Percentiles rank a stretch among this genome's conserved stretches.
Evolutionary conservation across 2,329 filamentous ascomycete genomes (phyloP).

Genomic region (Rutstroemia sydowiana): DNA sequence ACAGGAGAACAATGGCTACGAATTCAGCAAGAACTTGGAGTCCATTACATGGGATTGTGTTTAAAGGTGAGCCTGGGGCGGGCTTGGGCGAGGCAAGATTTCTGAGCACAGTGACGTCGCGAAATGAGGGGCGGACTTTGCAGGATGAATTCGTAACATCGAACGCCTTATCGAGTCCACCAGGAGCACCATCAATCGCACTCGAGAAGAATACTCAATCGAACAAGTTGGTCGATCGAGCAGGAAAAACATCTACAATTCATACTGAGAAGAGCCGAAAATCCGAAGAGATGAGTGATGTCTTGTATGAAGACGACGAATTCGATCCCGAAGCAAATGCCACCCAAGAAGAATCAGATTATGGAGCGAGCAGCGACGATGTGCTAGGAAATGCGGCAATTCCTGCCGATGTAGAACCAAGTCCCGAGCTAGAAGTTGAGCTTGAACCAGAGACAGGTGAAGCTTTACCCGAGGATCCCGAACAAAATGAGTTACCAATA

Average conservation of each 20-base stretch:
- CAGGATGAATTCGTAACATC: no score
- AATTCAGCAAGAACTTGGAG: conserved; percentile 30
- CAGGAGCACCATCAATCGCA: no score
- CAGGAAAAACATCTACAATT: no score
- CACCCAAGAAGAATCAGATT: neutral
- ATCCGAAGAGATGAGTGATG: no score
- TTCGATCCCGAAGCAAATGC: conserved; percentile 15
- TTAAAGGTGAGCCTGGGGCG: conserved; percentile 20
- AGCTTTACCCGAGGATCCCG: conserved; percentile 14
- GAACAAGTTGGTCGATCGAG: no score
- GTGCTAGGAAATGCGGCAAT: no score
- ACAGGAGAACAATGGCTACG: conserved; percentile 1
- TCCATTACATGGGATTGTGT: conserved; percentile 34
- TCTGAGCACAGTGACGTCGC: conserved; percentile 19
- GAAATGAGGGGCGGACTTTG: no score
- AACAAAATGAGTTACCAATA: conserved; percentile 30
- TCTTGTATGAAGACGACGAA: conserved; percentile 15
- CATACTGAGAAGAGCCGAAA: no score
- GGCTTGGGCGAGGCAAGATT: conserved; percentile 12
- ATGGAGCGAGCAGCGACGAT: no score
- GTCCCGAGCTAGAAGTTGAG: neutral
- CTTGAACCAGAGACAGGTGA: neutral
- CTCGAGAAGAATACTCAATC: no score
- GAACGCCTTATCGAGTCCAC: no score
- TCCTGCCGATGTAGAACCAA: no score